These are phyloP conservation scores for Yarrowia divulgata DNA, from an alignment of 805 yeast species.

Conservation along the genomic window DNA sequence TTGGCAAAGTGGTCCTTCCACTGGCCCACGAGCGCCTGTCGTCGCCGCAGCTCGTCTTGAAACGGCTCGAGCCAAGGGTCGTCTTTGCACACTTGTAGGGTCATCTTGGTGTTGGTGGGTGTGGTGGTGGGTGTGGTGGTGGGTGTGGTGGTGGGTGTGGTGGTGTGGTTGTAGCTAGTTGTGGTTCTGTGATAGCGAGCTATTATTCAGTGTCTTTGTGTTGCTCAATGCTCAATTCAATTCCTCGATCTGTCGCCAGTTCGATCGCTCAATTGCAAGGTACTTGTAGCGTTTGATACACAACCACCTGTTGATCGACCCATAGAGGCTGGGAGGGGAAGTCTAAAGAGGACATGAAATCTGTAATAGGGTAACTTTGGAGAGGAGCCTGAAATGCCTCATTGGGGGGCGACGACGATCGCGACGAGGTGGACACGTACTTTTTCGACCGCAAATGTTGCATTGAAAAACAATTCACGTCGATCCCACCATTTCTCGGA, in stretches of 20 bases:
- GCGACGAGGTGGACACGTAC: not conserved
- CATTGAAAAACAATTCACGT: not conserved
- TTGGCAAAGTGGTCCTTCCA: constrained; percentile 65
- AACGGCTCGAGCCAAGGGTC: constrained; percentile 92
- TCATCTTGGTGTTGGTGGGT: not conserved
- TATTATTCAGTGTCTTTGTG: no score
- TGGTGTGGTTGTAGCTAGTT: not conserved
- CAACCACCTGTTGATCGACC: not conserved
- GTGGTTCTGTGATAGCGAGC: no score
- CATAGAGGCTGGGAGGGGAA: constrained; percentile 32
- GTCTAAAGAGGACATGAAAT: constrained; percentile 6
- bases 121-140: not conserved
- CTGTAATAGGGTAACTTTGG: constrained; percentile 26
- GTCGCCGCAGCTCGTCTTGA: constrained; percentile 67
- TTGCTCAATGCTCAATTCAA: not conserved
- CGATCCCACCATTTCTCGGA: not conserved
- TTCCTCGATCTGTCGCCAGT: no score
- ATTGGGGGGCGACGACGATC: not conserved
- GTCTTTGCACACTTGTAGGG: constrained; percentile 22
- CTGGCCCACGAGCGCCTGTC: constrained; percentile 69
- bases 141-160: not conserved
- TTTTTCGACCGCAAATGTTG: not conserved
- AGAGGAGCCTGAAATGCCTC: not conserved
- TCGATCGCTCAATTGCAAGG: not conserved
- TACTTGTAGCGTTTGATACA: not conserved